phyloP scores from a whole-genome alignment of 371 early-diverging fungal species.

The Mucor irregularis region DNA sequence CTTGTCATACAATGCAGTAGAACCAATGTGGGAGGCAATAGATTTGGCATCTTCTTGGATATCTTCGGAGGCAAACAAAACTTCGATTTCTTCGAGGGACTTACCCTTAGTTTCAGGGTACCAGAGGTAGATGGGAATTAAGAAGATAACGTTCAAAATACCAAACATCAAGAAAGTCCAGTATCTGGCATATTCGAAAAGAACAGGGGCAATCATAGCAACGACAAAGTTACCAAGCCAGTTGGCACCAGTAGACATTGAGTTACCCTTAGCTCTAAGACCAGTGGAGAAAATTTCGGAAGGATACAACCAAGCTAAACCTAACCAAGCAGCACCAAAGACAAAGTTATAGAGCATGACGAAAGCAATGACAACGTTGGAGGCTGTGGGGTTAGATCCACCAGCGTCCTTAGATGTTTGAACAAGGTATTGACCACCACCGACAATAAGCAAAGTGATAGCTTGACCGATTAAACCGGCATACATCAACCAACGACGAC shows the following conservation, averaged over 20 bases:
- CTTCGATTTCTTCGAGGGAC: conserved; percentile 61
- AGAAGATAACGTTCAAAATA: conserved; percentile 36
- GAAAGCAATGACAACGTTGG: conserved; percentile 44
- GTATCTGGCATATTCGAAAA: conserved; percentile 56
- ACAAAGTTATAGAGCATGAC: conserved; percentile 44
- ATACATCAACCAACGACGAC: conserved; percentile 50
- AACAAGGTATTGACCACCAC: conserved; percentile 41
- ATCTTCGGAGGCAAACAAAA: conserved; percentile 46
- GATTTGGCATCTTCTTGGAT: conserved; percentile 39
- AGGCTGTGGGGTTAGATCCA: conserved; percentile 32
- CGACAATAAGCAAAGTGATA: conserved; percentile 41
- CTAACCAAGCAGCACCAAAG: conserved; percentile 61
- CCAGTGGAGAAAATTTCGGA: conserved; percentile 63
- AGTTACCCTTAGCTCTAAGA: conserved; percentile 46
- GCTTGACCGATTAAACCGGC: conserved; percentile 37
- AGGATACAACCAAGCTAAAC: conserved; percentile 67
- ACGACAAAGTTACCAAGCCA: conserved; percentile 59
- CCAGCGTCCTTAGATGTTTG: conserved; percentile 24
- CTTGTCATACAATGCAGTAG: conserved; percentile 34
- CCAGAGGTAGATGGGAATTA: conserved; percentile 48
- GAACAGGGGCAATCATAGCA: conserved; percentile 42
- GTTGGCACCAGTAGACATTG: conserved; percentile 60
- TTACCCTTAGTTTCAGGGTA: conserved; percentile 59
- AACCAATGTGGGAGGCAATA: conserved; percentile 38
- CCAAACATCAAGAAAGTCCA: conserved; percentile 62